Base-by-base conservation (phyloP, 2,329 filamentous ascomycete genomes). In the Aspergillus sp. region DNA sequence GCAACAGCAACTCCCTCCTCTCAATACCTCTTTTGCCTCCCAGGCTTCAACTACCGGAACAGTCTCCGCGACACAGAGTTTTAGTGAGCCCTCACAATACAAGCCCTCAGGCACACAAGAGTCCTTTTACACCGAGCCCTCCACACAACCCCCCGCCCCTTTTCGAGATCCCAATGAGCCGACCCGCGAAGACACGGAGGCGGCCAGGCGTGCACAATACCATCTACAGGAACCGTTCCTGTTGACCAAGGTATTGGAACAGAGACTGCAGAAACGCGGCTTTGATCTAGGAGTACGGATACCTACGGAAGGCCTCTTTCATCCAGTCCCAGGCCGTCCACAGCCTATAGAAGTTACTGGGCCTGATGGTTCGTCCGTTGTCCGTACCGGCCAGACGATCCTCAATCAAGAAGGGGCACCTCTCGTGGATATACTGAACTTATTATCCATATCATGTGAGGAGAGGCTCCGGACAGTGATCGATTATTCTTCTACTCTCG, bases 371-470 rank as follows among this genome's bases (percentile, higher is more conserved):
- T 82, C 85, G 34, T 83, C 85, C 13, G 83, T 91, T 3, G 78
- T 85, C 47, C 88, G 89, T 1, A 84, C 82, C 15, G 89, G 88
- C 2, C 87, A 87, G 22, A 92, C 90, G 57, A 85, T 96, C 43
- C 85, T 95, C 0, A 87, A 90, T 41, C 90, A 93, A 49, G 79
- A 80, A 53, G 79, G 78, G 48, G 87, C 91, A 1, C 88, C 86
- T 57, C 81, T 97, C 38, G 89, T 91, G 15, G 93, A 97, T 64
- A 91, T 97, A 67, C 79, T 97, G 49, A 90, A 91, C 28, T 82
- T 97, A 17, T 75, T 97, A 61, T 95, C 92, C 6, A 84, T 97
- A 60, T 91, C 91, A 19, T 89, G 92, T 9, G 92, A 94, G 72
- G 90, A 96, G 68, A 86, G 92, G 30, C 69, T 97, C 43, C 85